These are phyloP conservation scores for Microdochium bolleyi DNA, from an alignment of 2,329 filamentous ascomycete genomes.

Conservation along the genomic window DNA sequence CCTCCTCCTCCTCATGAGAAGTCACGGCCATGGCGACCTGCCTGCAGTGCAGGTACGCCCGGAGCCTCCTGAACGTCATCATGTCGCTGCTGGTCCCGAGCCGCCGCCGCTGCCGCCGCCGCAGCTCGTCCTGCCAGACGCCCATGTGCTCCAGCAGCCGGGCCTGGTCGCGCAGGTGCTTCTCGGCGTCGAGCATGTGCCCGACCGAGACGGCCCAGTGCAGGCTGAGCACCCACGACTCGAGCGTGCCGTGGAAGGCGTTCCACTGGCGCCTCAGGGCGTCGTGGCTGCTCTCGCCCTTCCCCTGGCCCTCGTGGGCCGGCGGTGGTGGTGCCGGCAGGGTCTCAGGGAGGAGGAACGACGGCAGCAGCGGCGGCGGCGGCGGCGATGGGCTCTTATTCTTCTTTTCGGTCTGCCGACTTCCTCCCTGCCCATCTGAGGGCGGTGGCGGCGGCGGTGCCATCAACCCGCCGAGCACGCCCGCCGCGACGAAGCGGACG, in stretches of 20 bases:
- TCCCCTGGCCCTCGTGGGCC: too few species aligned
- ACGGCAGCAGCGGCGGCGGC: too few species aligned
- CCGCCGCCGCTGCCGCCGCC: too few species aligned
- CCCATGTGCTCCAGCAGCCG: background rate
- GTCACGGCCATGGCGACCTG: background rate
- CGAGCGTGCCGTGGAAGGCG: background rate
- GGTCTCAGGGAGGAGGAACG: background rate
- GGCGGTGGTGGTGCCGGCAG: background rate
- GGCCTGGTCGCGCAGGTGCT: background rate
- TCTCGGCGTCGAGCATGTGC: background rate
- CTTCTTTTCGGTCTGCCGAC: background rate
- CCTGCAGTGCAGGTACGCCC: background rate
- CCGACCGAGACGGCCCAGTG: background rate
- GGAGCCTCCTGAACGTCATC: background rate
- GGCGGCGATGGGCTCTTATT: background rate
- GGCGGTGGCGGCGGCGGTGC: background rate
- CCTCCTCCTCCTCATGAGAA: background rate
- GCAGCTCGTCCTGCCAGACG: background rate
- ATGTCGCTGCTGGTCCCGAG: too few species aligned
- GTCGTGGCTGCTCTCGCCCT: background rate
- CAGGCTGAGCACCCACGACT: background rate
- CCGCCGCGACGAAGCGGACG: background rate
- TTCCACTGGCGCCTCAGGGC: background rate
- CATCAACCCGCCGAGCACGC: background rate
- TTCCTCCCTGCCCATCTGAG: background rate